Conservation (phyloP, 1,284 basidiomycete species). For the Puccinia triticina region DNA sequence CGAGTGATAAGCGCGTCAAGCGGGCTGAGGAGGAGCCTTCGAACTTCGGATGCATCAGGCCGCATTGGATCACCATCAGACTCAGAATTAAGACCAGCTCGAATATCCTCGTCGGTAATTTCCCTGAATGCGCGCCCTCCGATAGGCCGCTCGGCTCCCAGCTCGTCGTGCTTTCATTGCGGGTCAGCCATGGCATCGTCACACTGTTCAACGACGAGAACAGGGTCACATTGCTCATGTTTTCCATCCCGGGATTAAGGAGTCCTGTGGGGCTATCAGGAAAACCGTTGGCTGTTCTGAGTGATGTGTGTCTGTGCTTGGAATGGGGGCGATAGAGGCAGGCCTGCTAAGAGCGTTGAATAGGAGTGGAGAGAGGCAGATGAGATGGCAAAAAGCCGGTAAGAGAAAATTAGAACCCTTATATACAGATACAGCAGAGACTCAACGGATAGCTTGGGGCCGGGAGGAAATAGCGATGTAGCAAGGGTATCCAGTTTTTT, state of each 20-base stretch:
- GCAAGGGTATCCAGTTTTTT: too few species aligned
- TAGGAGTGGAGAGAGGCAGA: background rate
- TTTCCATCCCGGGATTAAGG: background rate
- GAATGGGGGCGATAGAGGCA: background rate
- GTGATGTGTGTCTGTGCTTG: too few species aligned
- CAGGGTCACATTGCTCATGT: background rate
- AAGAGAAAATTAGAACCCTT: too few species aligned
- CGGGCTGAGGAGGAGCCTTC: background rate
- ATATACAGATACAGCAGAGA: too few species aligned
- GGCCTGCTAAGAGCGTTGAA: background rate
- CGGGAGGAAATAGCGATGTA: too few species aligned
- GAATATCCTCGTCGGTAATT: background rate
- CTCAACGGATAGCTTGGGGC: too few species aligned
- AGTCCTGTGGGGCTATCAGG: too few species aligned
- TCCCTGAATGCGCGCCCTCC: background rate
- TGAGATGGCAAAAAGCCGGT: too few species aligned
- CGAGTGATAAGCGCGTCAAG: background rate
- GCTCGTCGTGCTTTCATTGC: background rate
- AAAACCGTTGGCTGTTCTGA: background rate
- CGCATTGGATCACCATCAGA: conserved; percentile 7
- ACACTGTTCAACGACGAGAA: background rate
- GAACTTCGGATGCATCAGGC: conserved; percentile 15
- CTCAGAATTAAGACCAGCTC: background rate
- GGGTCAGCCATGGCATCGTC: background rate
- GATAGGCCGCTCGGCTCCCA: background rate